These are phyloP conservation scores for Mycena sanguinolenta DNA, from an alignment of 768 basidiomycete species.

Conservation along the genomic window DNA sequence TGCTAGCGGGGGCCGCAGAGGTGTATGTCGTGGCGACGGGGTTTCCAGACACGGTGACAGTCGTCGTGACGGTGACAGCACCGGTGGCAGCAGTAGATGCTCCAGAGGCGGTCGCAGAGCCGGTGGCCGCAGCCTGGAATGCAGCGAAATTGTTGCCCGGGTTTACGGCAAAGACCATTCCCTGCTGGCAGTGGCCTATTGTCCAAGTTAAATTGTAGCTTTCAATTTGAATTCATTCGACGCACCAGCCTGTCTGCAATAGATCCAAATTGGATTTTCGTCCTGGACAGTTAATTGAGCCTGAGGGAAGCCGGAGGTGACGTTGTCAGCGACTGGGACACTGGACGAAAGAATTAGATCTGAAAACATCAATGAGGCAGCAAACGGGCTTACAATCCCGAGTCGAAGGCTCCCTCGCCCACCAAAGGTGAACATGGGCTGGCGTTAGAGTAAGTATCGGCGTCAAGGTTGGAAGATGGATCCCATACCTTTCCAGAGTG, in stretches of 20 bases:
- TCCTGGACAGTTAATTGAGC: slow-evolving; percentile 58
- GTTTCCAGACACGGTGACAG: slow-evolving; percentile 46
- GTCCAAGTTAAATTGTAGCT: no score
- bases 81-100: slow-evolving; percentile 40
- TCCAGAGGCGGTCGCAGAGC: slow-evolving; percentile 39
- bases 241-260: slow-evolving; percentile 70
- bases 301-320: slow-evolving; percentile 58
- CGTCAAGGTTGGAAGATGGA: neutral
- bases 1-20: slow-evolving; percentile 41
- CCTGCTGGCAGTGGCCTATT: slow-evolving; percentile 65
- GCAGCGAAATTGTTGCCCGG: slow-evolving; percentile 65
- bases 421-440: slow-evolving; percentile 57
- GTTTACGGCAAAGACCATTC: slow-evolving; percentile 80
- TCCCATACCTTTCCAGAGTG: slow-evolving; percentile 49
- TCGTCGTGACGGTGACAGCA: slow-evolving; percentile 51
- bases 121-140: slow-evolving; percentile 68
- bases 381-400: slow-evolving; percentile 63
- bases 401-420: slow-evolving; percentile 62
- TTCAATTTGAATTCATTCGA: no score
- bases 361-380: neutral
- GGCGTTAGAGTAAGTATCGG: neutral
- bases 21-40: slow-evolving; percentile 46
- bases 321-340: slow-evolving; percentile 59
- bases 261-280: slow-evolving; percentile 68
- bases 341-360: slow-evolving; percentile 43